Conservation (phyloP, 441 rosid species). For the Adansonia madagascariensis region DNA sequence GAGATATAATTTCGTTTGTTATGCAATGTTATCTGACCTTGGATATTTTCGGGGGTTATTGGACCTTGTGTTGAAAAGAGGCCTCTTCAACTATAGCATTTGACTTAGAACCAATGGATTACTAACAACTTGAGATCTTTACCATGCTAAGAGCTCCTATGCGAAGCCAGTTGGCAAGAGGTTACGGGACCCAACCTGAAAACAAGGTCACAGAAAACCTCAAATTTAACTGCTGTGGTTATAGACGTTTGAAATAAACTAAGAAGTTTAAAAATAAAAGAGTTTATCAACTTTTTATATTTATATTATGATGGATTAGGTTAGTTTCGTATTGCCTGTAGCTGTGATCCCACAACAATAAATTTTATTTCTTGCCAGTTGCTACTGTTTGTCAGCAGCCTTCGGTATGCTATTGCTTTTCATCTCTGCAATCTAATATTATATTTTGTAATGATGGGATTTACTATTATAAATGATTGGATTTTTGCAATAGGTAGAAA, state of each 20-base stretch:
- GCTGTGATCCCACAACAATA: not conserved
- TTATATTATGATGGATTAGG: conserved; percentile 1
- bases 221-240: conserved; percentile 2
- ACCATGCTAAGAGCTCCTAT: conserved; percentile 9
- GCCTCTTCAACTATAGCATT: not conserved
- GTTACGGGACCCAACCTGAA: not conserved
- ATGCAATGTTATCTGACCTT: not conserved
- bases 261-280: not conserved
- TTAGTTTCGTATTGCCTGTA: not conserved
- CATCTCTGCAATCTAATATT: not conserved
- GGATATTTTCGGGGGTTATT: not conserved
- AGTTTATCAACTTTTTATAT: not conserved
- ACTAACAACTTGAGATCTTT: not conserved
- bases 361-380: not conserved
- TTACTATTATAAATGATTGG: conserved; percentile 7
- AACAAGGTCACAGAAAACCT: not conserved
- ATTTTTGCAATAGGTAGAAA: not conserved
- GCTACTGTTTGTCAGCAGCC: not conserved
- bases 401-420: not conserved
- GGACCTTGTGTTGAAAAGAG: not conserved
- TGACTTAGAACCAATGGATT: not conserved
- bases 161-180: not conserved
- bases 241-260: not conserved
- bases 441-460: not conserved
- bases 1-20: not conserved